A percentile compares a stretch with the other conserved stretches of the same genome.
phyloP scores from a whole-genome alignment of 768 basidiomycete genomes.

The Tylopilus cervinicoccineus region DNA sequence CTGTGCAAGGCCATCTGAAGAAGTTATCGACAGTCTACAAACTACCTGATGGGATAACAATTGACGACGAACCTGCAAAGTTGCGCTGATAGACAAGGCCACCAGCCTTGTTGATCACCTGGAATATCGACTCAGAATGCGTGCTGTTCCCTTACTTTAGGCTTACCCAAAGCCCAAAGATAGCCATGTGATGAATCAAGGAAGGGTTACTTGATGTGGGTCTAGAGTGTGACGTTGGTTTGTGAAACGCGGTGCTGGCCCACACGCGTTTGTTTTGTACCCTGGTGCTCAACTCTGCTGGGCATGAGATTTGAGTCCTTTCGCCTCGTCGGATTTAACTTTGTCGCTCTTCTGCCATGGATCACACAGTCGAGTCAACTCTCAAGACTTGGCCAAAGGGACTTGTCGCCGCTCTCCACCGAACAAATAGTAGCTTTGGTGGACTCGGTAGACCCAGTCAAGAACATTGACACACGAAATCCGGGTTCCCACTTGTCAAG shows the following conservation, averaged over 20 bases:
- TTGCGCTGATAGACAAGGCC: slow-evolving; percentile 92
- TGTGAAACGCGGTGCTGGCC: neutral
- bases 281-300: neutral
- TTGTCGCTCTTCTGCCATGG: slow-evolving; percentile 19
- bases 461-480: slow-evolving; percentile 62
- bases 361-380: slow-evolving; percentile 25
- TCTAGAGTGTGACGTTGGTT: neutral
- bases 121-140: slow-evolving; percentile 12
- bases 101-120: slow-evolving; percentile 98
- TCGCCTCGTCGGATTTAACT: slow-evolving; percentile 4
- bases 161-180: slow-evolving; percentile 79
- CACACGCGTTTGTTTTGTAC: neutral
- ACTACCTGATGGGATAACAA: neutral
- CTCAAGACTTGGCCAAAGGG: slow-evolving; percentile 34
- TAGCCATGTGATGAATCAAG: slow-evolving; percentile 53
- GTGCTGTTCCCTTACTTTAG: neutral
- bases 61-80: slow-evolving; percentile 65
- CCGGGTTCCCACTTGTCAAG: slow-evolving; percentile 73
- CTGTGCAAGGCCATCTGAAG: slow-evolving; percentile 82
- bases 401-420: slow-evolving; percentile 42
- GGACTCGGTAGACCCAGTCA: slow-evolving; percentile 56
- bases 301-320: slow-evolving; percentile 16
- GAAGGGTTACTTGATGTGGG: neutral
- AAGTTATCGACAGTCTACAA: neutral
- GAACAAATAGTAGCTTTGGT: slow-evolving; percentile 50